These are phyloP conservation scores for Quercus alba DNA, from an alignment of 306 rosid species.

Conservation along the genomic window DNA sequence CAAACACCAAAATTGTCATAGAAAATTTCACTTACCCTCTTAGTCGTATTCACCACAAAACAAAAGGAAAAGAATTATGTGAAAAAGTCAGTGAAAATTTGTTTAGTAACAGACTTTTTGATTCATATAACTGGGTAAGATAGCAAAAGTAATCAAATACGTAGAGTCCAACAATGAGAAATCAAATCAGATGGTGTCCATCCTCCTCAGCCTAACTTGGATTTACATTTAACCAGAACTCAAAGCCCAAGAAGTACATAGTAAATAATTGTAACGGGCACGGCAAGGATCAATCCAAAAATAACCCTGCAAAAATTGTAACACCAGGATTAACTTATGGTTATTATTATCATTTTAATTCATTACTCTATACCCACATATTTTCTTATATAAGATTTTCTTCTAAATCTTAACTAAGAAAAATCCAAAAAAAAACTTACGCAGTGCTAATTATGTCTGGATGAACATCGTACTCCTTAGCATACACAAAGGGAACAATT, in stretches of 20 bases:
- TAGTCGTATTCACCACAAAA: no score
- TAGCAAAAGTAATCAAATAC: no score
- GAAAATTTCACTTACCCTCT: no score
- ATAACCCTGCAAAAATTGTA: conserved; percentile 58
- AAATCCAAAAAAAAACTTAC: conserved; percentile 35
- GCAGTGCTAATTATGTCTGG: conserved; percentile 88
- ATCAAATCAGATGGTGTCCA: neutral
- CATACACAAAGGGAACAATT: conserved; percentile 85
- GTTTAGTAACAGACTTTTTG: no score
- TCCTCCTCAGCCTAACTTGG: conserved; percentile 40
- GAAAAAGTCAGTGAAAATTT: no score
- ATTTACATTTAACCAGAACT: conserved; percentile 27
- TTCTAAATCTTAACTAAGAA: no score
- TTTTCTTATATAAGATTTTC: no score
- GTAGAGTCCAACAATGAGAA: no score
- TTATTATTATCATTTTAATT: neutral
- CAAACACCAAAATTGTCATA: no score
- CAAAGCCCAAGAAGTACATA: conserved; percentile 73
- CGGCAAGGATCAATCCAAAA: conserved; percentile 79
- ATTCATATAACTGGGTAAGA: no score
- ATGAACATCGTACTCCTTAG: conserved; percentile 86
- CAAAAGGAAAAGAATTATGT: no score
- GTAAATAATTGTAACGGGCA: conserved; percentile 80
- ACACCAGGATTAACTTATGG: neutral
- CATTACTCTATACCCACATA: no score